Conservation (phyloP, 371 early-diverging fungal genomes). For the Mortierella sp. region DNA sequence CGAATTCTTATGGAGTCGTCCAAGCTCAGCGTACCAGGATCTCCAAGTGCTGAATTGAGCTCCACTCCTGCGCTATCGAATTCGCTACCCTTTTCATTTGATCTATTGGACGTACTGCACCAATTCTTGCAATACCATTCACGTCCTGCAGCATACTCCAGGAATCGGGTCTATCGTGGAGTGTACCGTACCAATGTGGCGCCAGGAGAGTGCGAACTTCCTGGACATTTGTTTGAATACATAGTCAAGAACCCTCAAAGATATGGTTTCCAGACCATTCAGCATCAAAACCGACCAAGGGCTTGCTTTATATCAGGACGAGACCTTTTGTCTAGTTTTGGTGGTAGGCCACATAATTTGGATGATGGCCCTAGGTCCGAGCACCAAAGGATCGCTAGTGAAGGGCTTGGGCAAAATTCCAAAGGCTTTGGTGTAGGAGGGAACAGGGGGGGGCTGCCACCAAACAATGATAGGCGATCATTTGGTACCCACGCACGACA, state of each 20-base stretch:
- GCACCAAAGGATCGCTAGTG: conserved; percentile 11
- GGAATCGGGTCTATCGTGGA: conserved; percentile 71
- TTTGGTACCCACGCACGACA: conserved; percentile 41
- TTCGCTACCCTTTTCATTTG: conserved; percentile 60
- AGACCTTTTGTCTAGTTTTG: conserved; percentile 32
- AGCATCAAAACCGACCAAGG: conserved; percentile 48
- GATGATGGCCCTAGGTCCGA: conserved; percentile 7
- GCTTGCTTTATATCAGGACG: conserved; percentile 57
- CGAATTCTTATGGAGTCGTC: conserved; percentile 64
- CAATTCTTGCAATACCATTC: conserved; percentile 71
- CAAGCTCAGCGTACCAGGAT: conserved; percentile 14
- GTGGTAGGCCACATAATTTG: neutral
- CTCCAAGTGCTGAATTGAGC: conserved; percentile 13
- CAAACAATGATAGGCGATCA: conserved; percentile 14
- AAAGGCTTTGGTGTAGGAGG: conserved; percentile 48
- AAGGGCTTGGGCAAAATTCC: conserved; percentile 8
- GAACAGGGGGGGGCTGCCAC: conserved; percentile 26
- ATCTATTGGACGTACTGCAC: conserved; percentile 73
- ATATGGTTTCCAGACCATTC: conserved; percentile 66
- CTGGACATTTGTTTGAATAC: conserved; percentile 68
- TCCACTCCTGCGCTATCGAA: conserved; percentile 24
- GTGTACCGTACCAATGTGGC: conserved; percentile 64
- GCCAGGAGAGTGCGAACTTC: conserved; percentile 57
- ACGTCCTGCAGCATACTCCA: conserved; percentile 73
- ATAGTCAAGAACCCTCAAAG: conserved; percentile 75